Evolutionary conservation across 805 yeast genomes (phyloP), one percentile per base, ranked within the genome.

Genomic region (Citeromyces matritensis): DNA sequence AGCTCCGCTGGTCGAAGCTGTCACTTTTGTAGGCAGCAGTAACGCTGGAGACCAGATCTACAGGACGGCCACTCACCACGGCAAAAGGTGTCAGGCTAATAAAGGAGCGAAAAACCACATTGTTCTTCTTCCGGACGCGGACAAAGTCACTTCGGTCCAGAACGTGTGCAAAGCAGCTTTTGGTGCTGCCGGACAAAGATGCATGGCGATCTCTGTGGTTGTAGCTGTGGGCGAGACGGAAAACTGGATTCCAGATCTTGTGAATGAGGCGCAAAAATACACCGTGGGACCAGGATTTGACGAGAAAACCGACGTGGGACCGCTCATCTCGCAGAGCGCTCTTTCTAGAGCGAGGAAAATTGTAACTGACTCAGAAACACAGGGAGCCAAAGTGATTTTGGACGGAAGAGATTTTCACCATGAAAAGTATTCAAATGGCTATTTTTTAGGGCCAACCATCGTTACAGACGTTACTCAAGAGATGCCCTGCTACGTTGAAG

Each of bases 111-210:
- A 78, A 57, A 78, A 78, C 61, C 88, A 78, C 52, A 66, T 78
- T 45, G 65, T 79, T 34, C 70, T 78, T 11, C 57, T 75, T 39
- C 83, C 85, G 11, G 86, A 78, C 44, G 83, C 84, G 30, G 69
- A 74, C 54, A 69, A 71, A 51, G 53, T 57, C 38, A 70, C 69
- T 38, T 67, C 80, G 30, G 56, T 78, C 42, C 73, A 70, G 47
- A 75, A 80, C 34, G 57, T 78, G 30, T 73, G 63, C 36, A 79
- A 83, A 31, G 84, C 86, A 33, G 81, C 84, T 15, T 78, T 78
- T 51, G 84, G 86, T 23, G 85, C 86, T 32, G 85, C 86, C 12
- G 88, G 86, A 38, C 88, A 78, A 62, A 70, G 85, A 48, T 78
- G 88, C 56, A 73, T 78, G 80, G 81, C 83, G 8, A 71, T 79